Percentiles rank a stretch among this genome's conserved stretches.
Conservation (phyloP, 225 moss, liverwort and hornwort genomes). For the Pseudisothecium myosuroides region DNA sequence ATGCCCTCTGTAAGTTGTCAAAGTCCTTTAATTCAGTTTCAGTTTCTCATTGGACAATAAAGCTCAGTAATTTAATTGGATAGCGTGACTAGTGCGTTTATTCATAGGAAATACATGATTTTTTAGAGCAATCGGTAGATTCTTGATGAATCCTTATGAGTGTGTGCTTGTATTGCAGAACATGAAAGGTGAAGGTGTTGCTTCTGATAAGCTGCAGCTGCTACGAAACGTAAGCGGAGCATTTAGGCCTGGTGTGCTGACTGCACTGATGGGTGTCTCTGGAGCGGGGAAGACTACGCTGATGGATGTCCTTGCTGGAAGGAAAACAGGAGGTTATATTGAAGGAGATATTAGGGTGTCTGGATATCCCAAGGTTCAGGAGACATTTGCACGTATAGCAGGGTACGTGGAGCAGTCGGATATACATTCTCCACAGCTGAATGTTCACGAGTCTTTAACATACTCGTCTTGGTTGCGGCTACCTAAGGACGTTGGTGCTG, state of each 20-base stretch:
- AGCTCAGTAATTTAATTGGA: neutral
- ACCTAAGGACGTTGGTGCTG: constrained; percentile 39
- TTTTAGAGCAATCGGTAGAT: neutral
- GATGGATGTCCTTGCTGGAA: constrained; percentile 93
- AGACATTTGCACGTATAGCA: constrained; percentile 78
- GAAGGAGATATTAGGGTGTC: constrained; percentile 85
- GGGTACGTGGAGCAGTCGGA: constrained; percentile 93
- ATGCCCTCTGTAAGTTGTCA: constrained; percentile 62
- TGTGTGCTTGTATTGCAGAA: constrained; percentile 30
- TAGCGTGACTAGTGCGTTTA: neutral
- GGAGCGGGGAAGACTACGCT: constrained; percentile 84
- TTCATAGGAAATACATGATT: neutral
- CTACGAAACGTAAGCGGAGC: constrained; percentile 76
- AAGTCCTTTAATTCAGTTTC: neutral
- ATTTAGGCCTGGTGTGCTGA: constrained; percentile 86
- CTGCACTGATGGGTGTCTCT: constrained; percentile 87
- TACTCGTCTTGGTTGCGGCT: constrained; percentile 92
- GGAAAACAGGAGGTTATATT: constrained; percentile 85
- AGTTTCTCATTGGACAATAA: neutral
- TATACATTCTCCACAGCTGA: constrained; percentile 89
- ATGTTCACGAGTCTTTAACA: constrained; percentile 68
- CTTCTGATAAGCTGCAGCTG: constrained; percentile 70
- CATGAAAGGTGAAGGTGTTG: constrained; percentile 87
- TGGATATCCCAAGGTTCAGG: constrained; percentile 76
- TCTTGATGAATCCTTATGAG: neutral